Evolutionary conservation across 306 rosid genomes (phyloP).

Genomic region (Dicorynia guianensis): DNA sequence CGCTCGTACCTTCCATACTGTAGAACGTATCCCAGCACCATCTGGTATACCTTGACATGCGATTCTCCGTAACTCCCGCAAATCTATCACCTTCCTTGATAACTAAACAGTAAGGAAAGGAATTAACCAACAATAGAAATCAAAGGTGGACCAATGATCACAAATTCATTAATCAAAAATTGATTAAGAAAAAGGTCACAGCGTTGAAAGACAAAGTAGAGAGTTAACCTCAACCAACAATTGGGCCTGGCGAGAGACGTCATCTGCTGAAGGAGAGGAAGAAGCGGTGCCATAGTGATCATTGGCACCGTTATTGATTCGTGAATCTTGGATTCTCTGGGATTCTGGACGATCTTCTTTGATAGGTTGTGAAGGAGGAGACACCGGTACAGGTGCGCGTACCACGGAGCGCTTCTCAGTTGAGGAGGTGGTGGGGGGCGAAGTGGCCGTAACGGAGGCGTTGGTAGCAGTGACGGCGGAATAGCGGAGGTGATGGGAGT

Average conservation of each 20-base stretch:
- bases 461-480: slow-evolving; percentile 27
- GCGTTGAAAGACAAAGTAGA: neutral
- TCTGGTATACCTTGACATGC: slow-evolving; percentile 94
- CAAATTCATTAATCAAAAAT: neutral
- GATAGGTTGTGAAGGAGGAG: slow-evolving; percentile 59
- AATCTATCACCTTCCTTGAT: slow-evolving; percentile 77
- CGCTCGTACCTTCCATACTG: slow-evolving; percentile 83
- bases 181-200: neutral
- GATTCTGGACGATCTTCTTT: slow-evolving; percentile 52
- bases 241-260: slow-evolving; percentile 85
- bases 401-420: slow-evolving; percentile 39
- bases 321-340: slow-evolving; percentile 52
- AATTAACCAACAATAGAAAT: neutral
- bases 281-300: slow-evolving; percentile 39
- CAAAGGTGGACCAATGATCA: neutral
- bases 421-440: neutral
- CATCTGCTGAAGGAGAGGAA: slow-evolving; percentile 57
- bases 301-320: slow-evolving; percentile 18
- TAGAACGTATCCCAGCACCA: slow-evolving; percentile 88
- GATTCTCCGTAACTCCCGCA: slow-evolving; percentile 69
- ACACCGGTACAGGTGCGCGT: slow-evolving; percentile 41
- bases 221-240: slow-evolving; percentile 70
- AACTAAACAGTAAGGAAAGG: slow-evolving; percentile 46
- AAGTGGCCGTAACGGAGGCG: slow-evolving; percentile 34
- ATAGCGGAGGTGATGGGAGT: slow-evolving; percentile 53